Base-by-base conservation (phyloP, 495 filamentous ascomycete species). In the Melanomma pulvis-pyrius region DNA sequence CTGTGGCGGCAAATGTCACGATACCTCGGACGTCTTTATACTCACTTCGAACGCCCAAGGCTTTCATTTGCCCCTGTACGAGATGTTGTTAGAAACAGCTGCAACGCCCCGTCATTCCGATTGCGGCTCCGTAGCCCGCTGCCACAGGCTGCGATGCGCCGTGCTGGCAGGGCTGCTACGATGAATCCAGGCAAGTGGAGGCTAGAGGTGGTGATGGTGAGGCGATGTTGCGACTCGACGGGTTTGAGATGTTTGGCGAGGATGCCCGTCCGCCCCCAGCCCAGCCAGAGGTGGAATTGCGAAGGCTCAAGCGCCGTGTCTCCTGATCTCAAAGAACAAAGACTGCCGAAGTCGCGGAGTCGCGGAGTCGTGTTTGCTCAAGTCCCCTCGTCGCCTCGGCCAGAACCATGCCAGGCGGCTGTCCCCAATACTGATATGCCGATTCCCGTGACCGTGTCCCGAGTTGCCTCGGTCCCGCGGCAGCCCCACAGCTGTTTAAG, bases 371-470 rank as follows among this genome's bases (percentile, higher is more conserved):
- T n/a, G n/a, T n/a, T n/a, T n/a, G n/a, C n/a, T n/a, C n/a, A n/a
- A n/a, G n/a, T n/a, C n/a, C n/a, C n/a, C n/a, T n/a, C n/a, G n/a
- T n/a, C n/a, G n/a, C n/a, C n/a, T n/a, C n/a, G n/a, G n/a, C n/a
- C n/a, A n/a, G n/a, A n/a, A n/a, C n/a, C n/a, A n/a, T n/a, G n/a
- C n/a, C n/a, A n/a, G n/a, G n/a, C n/a, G n/a, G n/a, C n/a, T n/a
- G n/a, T n/a, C n/a, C n/a, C n/a, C n/a, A n/a, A n/a, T n/a, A n/a
- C n/a, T n/a, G n/a, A n/a, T n/a, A n/a, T 41, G 34, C 34, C 34
- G 34, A 28, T 50, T 50, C 48, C 48, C 48, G 48, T 50, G 48
- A 50, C 48, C 48, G 48, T 28, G 48, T 9, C 25, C 48, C 48
- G 48, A 50, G 48, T 11, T 50, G 25, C 48, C 48, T 50, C 48